A percentile compares a stretch with the other conserved stretches of the same genome.
Conservation (phyloP, 768 basidiomycete species). For the Tricholoma flavovirens region DNA sequence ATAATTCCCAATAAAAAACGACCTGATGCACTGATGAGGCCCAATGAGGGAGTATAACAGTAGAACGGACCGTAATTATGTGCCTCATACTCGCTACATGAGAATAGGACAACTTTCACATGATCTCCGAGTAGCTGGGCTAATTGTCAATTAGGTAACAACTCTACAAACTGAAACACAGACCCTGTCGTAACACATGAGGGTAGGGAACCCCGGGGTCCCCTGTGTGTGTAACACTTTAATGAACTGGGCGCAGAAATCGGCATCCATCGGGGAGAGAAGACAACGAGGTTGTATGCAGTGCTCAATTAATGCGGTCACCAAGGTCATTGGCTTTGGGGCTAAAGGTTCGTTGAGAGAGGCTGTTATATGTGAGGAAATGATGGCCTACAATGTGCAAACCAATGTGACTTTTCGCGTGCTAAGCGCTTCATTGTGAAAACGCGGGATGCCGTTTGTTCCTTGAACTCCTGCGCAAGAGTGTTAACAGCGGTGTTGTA, state of each 20-base stretch:
- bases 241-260: slow-evolving; percentile 89
- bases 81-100: slow-evolving; percentile 94
- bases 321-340: slow-evolving; percentile 44
- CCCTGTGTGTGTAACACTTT: slow-evolving; percentile 81
- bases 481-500: slow-evolving; percentile 55
- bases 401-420: slow-evolving; percentile 81
- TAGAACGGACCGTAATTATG: slow-evolving; percentile 75
- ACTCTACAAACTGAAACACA: not conserved
- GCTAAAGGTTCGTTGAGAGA: slow-evolving; percentile 23
- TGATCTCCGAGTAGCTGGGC: slow-evolving; percentile 77
- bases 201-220: slow-evolving; percentile 84
- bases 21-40: slow-evolving; percentile 37
- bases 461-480: slow-evolving; percentile 66
- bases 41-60: not conserved
- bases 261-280: slow-evolving; percentile 95
- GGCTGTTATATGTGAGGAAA: not conserved
- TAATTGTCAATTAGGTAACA: slow-evolving; percentile 1
- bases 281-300: slow-evolving; percentile 91
- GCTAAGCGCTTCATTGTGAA: slow-evolving; percentile 74
- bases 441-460: slow-evolving; percentile 64
- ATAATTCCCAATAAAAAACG: slow-evolving; percentile 83
- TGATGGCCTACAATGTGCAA: slow-evolving; percentile 48
- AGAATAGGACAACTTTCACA: slow-evolving; percentile 79
- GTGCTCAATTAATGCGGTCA: slow-evolving; percentile 71
- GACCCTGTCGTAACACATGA: slow-evolving; percentile 82